Conservation (phyloP, 768 basidiomycete species). For the Krasilnikovozyma curviuscula region DNA sequence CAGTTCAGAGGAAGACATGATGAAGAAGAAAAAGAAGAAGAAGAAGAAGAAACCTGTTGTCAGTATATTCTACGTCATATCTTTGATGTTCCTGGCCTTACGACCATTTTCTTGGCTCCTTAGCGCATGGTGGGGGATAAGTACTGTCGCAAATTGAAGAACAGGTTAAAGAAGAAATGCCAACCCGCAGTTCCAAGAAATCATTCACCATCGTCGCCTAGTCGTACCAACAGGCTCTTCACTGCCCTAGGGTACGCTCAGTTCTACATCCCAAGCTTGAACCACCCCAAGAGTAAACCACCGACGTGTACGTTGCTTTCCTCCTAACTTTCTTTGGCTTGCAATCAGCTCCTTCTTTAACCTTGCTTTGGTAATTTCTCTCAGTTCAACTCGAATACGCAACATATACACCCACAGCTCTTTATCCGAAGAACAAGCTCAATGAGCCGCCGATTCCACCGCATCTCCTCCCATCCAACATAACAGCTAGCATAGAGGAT, state of each 20-base stretch:
- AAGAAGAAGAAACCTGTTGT: constrained; percentile 35
- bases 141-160: constrained; percentile 21
- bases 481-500: no score
- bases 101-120: constrained; percentile 49
- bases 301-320: constrained; percentile 35
- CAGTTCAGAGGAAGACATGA: constrained; percentile 16
- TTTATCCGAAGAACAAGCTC: no score
- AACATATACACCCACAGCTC: neutral
- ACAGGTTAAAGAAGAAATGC: constrained; percentile 26
- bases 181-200: constrained; percentile 32
- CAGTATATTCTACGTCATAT: no score
- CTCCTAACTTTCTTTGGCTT: constrained; percentile 9
- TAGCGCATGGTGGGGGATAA: constrained; percentile 34
- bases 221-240: constrained; percentile 47
- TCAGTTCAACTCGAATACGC: constrained; percentile 18
- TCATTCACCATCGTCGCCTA: constrained; percentile 41
- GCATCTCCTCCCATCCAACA: no score
- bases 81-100: no score
- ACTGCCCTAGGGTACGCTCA: constrained; percentile 68
- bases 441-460: no score
- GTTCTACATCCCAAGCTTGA: constrained; percentile 49
- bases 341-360: neutral
- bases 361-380: neutral
- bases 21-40: constrained; percentile 31
- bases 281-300: constrained; percentile 32